A percentile compares a stretch with the other conserved stretches of the same genome.
These are phyloP conservation scores for Nicotiana noctiflora DNA, from an alignment of 257 asterid species.

Conservation along the genomic window DNA sequence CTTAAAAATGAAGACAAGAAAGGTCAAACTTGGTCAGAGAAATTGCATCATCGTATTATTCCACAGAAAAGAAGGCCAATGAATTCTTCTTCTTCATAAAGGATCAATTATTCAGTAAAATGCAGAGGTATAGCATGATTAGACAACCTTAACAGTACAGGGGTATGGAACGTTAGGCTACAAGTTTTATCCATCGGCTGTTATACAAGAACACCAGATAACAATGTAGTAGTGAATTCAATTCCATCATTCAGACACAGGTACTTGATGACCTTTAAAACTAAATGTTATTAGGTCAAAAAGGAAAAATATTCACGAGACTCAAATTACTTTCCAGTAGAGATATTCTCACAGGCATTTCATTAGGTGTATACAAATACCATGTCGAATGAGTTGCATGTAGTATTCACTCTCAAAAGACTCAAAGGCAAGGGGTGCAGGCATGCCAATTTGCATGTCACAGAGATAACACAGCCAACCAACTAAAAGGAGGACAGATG, in stretches of 20 bases:
- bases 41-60: not conserved
- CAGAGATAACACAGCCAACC: not conserved
- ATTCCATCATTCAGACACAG: not conserved
- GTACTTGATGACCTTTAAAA: not conserved
- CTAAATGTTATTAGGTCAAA: not conserved
- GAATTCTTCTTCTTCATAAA: not conserved
- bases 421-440: not conserved
- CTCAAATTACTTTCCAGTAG: not conserved
- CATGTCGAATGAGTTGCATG: not conserved
- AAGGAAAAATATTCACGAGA: not conserved
- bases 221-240: not conserved
- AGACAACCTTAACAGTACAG: not conserved
- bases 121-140: not conserved
- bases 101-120: not conserved
- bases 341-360: constrained; percentile 1
- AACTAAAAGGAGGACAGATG: not conserved
- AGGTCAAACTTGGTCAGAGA: not conserved
- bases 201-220: not conserved
- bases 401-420: not conserved
- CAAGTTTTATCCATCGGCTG: not conserved
- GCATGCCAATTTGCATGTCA: not conserved
- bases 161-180: not conserved
- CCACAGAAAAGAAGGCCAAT: not conserved
- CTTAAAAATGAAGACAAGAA: constrained; percentile 14
- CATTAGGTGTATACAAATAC: not conserved